Evolutionary conservation across 2,329 filamentous ascomycete species (phyloP).

Genomic region (Claviceps maximensis): DNA sequence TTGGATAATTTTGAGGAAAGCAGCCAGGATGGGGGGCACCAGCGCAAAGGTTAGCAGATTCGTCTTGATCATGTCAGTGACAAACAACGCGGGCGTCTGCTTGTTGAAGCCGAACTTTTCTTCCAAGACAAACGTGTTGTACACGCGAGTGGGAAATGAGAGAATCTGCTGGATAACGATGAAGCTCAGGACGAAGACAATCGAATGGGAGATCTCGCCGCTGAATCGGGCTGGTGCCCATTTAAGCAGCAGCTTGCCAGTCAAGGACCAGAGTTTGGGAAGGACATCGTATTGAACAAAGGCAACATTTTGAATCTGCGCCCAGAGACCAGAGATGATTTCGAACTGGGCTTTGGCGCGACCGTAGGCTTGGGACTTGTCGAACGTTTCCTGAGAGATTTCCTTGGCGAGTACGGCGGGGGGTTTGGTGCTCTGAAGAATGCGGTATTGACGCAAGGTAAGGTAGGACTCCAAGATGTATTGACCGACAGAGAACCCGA

Average conservation of each 20-base stretch:
- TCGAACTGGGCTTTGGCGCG: constrained; percentile 88
- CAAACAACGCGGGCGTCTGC: constrained; percentile 77
- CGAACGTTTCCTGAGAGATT: constrained; percentile 78
- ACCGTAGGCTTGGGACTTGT: constrained; percentile 93
- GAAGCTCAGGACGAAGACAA: constrained; percentile 83
- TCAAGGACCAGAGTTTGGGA: constrained; percentile 77
- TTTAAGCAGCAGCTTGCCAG: constrained; percentile 58
- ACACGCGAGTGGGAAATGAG: constrained; percentile 70
- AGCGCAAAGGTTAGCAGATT: constrained; percentile 70
- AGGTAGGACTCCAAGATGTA: constrained; percentile 85
- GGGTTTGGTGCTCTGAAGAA: constrained; percentile 65
- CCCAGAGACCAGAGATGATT: constrained; percentile 68
- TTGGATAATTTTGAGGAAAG: constrained; percentile 86
- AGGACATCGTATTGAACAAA: constrained; percentile 87
- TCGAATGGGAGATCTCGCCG: constrained; percentile 86
- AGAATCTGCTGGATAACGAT: constrained; percentile 69
- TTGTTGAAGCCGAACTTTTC: constrained; percentile 99
- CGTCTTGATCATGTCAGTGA: constrained; percentile 84
- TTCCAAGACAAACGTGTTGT: constrained; percentile 91
- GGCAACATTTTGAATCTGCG: constrained; percentile 75
- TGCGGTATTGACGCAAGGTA: constrained; percentile 76
- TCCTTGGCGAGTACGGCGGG: constrained; percentile 82
- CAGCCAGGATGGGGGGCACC: constrained; percentile 77
- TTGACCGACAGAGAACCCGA: constrained; percentile 87
- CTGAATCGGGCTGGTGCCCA: constrained; percentile 68